Evolutionary conservation across 2,329 filamentous ascomycete genomes (phyloP).

Genomic region (Gliomastix tumulicola): DNA sequence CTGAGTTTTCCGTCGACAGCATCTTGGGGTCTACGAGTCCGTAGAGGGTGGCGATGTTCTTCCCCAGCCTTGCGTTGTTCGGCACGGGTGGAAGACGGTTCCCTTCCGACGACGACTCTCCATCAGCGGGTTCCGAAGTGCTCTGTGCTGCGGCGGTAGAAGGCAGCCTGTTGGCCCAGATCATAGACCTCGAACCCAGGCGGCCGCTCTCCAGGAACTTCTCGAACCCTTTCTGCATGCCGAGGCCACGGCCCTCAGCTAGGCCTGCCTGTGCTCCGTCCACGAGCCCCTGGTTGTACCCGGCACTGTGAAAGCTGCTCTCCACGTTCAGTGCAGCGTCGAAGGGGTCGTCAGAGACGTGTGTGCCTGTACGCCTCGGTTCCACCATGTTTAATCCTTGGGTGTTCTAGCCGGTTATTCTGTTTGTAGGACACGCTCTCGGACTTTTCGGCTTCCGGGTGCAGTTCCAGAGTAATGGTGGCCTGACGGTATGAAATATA

Average conservation of each 20-base stretch:
- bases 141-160: not conserved
- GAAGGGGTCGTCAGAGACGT: constrained; percentile 49
- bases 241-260: constrained; percentile 84
- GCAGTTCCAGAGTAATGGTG: too few species aligned
- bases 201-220: constrained; percentile 79
- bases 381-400: too few species aligned
- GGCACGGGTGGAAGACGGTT: constrained; percentile 29
- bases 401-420: too few species aligned
- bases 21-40: constrained; percentile 73
- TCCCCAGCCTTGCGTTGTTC: constrained; percentile 60
- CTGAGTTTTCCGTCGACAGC: constrained; percentile 73
- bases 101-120: not conserved
- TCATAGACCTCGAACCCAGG: constrained; percentile 67
- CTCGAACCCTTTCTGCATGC: constrained; percentile 86
- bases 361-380: too few species aligned
- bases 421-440: too few species aligned
- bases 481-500: too few species aligned
- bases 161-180: constrained; percentile 74
- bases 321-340: constrained; percentile 54
- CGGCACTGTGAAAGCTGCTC: constrained; percentile 71
- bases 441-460: too few species aligned
- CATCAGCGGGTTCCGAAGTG: not conserved
- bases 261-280: constrained; percentile 75
- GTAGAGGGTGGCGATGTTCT: constrained; percentile 69
- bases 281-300: constrained; percentile 65